Base-by-base conservation (phyloP, 495 filamentous ascomycete genomes). In the Neurospora hispaniola region DNA sequence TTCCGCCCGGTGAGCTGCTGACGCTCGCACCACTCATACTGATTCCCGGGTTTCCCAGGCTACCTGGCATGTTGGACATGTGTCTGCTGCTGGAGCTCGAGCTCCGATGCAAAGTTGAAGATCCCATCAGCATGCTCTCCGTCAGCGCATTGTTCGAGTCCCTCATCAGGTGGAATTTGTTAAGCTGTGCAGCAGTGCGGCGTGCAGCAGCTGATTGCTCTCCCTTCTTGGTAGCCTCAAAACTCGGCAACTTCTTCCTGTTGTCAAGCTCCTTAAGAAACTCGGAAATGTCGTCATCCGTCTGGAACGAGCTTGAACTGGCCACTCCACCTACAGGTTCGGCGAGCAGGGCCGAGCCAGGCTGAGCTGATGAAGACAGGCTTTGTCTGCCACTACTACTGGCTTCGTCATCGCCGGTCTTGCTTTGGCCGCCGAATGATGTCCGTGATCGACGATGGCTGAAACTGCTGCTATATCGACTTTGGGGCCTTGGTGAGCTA, bases 201-300 rank as follows among this genome's bases (percentile, higher is more conserved):
- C 90, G 88, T 54, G 87, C 88, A 80, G 75, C 88, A 80, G 75
- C 88, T 78, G 76, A 86, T 0, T 77, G 83, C 70, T 93, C 89
- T 40, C 87, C 82, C 27, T 86, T 85, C 59, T 85, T 84, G 48
- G 87, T 82, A 20, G 83, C 80, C 66, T 88, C 87, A 74, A 93
- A 90, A 76, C 90, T 93, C 76, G 91, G 86, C 16, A 96, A 80
- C 71, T 93, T 92, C 78, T 93, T 96, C 76, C 90, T 89, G 72
- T 87, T 87, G 75, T 98, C 94, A 3, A 98, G 86, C 78, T 92
- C 85, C 74, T 94, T 96, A 70, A 98, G 80, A 77, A 98, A 99
- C 42, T 97, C 94, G 0, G 93, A 93, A 41, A 97, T 96, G 23
- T 96, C 94, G 78, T 97, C 93, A 76, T 97, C 94, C 2, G 90